phyloP scores from a whole-genome alignment of 306 rosid genomes.

The Cucurbita moschata region DNA sequence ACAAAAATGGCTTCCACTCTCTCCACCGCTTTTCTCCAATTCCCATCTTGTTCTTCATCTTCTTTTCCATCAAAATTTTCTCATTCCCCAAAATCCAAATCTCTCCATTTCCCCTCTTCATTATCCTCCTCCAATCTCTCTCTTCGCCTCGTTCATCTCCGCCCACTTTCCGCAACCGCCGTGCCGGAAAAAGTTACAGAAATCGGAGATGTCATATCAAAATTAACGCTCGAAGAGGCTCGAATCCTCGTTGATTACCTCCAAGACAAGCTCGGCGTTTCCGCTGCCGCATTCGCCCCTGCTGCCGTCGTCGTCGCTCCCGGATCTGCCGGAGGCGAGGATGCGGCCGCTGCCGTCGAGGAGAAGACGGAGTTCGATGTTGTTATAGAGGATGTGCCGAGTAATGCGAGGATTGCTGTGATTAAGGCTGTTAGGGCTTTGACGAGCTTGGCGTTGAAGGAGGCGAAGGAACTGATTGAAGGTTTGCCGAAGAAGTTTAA shows the following conservation, averaged over 20 bases:
- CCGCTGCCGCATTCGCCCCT: slow-evolving; percentile 46
- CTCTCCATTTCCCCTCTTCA: slow-evolving; percentile 21
- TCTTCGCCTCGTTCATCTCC: slow-evolving; percentile 39
- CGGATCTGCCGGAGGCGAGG: slow-evolving; percentile 25
- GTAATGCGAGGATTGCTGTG: slow-evolving; percentile 62
- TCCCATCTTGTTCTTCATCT: slow-evolving; percentile 28
- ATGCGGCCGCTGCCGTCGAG: slow-evolving; percentile 25
- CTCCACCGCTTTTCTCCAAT: slow-evolving; percentile 31
- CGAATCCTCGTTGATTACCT: slow-evolving; percentile 62
- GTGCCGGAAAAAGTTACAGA: slow-evolving; percentile 44
- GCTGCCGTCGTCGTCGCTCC: slow-evolving; percentile 34
- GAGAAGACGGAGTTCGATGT: slow-evolving; percentile 97
- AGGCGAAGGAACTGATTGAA: slow-evolving; percentile 84
- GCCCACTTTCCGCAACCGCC: slow-evolving; percentile 46
- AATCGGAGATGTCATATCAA: slow-evolving; percentile 44
- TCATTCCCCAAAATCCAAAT: slow-evolving; percentile 20
- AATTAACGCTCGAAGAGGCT: slow-evolving; percentile 73
- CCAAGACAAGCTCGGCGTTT: slow-evolving; percentile 84
- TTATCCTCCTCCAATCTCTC: slow-evolving; percentile 12
- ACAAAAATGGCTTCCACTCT: slow-evolving; percentile 42
- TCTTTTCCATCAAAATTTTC: slow-evolving; percentile 17
- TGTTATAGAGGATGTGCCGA: slow-evolving; percentile 69
- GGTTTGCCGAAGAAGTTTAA: slow-evolving; percentile 92
- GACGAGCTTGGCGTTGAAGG: slow-evolving; percentile 84
- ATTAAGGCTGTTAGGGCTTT: slow-evolving; percentile 67